These are phyloP conservation scores for Vaccinium myrtillus DNA, from an alignment of 148 eudicot genomes.

Conservation along the genomic window DNA sequence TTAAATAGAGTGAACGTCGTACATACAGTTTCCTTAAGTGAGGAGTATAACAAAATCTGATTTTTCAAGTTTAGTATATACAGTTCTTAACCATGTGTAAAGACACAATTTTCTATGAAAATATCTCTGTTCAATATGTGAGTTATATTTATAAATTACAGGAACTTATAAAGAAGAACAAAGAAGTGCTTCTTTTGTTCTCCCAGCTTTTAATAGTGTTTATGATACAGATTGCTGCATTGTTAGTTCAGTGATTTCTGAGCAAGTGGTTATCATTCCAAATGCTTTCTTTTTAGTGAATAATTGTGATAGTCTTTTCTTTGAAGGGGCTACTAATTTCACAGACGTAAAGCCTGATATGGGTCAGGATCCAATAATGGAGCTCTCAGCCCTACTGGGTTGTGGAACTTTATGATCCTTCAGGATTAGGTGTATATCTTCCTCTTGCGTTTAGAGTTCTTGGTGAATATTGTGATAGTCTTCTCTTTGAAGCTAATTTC, in stretches of 20 bases:
- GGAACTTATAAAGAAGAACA: neutral
- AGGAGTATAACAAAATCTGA: neutral
- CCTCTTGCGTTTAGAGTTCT: neutral
- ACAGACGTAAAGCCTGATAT: neutral
- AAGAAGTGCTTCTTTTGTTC: neutral
- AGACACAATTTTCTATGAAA: neutral
- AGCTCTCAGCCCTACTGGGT: neutral
- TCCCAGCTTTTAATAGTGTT: neutral
- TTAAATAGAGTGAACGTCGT: neutral
- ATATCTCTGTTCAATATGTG: neutral
- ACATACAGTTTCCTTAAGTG: neutral
- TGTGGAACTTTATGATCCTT: neutral
- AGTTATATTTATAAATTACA: neutral
- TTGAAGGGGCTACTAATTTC: neutral
- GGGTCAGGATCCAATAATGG: neutral
- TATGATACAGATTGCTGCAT: neutral
- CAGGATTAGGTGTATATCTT: neutral
- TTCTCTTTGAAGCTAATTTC: neutral
- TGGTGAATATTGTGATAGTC: neutral
- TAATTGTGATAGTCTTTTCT: neutral
- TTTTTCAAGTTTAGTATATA: neutral
- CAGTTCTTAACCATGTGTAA: neutral
- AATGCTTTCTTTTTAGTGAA: neutral
- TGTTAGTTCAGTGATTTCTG: constrained; percentile 1
- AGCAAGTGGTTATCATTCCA: neutral